Base-by-base conservation (phyloP, 2,329 filamentous ascomycete species). In the Diaporthe batatas region DNA sequence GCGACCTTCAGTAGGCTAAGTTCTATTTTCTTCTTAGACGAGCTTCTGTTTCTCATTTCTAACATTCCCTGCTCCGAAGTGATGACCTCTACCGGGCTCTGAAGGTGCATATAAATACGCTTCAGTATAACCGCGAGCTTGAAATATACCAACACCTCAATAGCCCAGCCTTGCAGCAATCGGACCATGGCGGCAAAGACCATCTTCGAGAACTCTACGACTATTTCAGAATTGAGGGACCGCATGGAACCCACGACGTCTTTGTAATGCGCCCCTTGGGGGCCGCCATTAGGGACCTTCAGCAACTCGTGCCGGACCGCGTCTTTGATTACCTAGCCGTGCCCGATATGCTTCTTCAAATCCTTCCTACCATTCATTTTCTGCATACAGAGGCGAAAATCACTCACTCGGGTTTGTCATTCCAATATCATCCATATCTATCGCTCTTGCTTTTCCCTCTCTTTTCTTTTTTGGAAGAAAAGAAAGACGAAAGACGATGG, bases 171-270 rank as follows among this genome's bases (percentile, higher is more conserved):
- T 62, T 62, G 7, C 2, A 47, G 23, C 39, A 62, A 16, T 47
- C 23, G 18, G 23, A 62, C 11, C 39, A 62, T 62, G 39, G 23
- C 5, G 39, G 58, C 16, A 62, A 47, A 47, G 39, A 62, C 1
- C 16, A 62, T 29, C 23, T 62, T 12, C 23, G 39, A 23, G 58
- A 62, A 7, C 58, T 62, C 58, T 62, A 62, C 10, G 23, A 62
- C 16, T 32, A 6, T 32, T 62, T 62, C 16, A 47, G 23, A 21
- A 7, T 62, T 12, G 58, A 62, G 39, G 39, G 58, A 2, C 58
- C 58, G 0, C 39, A 62, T 8, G 39, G 58, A 2, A 62, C 5
- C 3, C 58, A 47, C 10, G 58, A 47, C 7, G 58, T 62, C 4
- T n/a, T 62, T 32, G 16, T 62, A 1, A 1, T 62, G 10, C 36